Evolutionary conservation across 179 eudicot genomes (phyloP).

Genomic region (Beta macrorhiza): DNA sequence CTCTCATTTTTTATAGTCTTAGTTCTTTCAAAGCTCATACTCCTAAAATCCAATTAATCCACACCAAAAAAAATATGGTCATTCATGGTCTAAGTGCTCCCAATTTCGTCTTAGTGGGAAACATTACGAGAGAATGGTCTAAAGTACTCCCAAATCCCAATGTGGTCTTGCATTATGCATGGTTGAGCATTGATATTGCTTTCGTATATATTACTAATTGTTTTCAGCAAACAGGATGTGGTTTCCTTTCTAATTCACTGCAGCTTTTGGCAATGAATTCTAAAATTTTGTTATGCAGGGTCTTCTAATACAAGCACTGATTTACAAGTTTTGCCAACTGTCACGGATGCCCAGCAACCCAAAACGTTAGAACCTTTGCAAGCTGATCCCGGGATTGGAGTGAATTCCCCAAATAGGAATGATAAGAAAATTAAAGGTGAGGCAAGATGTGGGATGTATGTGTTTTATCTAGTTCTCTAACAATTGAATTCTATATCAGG

Average conservation of each 20-base stretch:
- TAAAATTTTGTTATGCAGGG: slow-evolving; percentile 18
- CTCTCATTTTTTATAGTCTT: background rate
- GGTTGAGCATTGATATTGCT: background rate
- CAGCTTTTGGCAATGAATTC: background rate
- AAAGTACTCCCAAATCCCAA: background rate
- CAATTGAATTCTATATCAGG: background rate
- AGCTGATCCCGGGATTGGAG: slow-evolving; percentile 17
- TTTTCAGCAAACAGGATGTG: background rate
- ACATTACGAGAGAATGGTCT: background rate
- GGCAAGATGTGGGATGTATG: background rate
- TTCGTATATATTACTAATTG: background rate
- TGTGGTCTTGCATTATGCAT: background rate
- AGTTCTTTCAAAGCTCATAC: background rate
- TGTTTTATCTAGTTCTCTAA: background rate
- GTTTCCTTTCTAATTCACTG: background rate
- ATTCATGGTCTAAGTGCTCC: too few relatives aligned
- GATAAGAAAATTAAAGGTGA: slow-evolving; percentile 33
- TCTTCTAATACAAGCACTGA: slow-evolving; percentile 18
- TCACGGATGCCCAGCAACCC: slow-evolving; percentile 20
- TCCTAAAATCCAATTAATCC: background rate
- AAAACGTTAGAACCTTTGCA: slow-evolving; percentile 21
- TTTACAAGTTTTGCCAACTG: slow-evolving; percentile 24
- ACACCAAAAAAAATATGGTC: background rate
- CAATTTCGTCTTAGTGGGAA: background rate
- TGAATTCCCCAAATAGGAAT: slow-evolving; percentile 17